These are phyloP conservation scores for Citrullus colocynthis DNA, from an alignment of 306 rosid species.

Conservation along the genomic window DNA sequence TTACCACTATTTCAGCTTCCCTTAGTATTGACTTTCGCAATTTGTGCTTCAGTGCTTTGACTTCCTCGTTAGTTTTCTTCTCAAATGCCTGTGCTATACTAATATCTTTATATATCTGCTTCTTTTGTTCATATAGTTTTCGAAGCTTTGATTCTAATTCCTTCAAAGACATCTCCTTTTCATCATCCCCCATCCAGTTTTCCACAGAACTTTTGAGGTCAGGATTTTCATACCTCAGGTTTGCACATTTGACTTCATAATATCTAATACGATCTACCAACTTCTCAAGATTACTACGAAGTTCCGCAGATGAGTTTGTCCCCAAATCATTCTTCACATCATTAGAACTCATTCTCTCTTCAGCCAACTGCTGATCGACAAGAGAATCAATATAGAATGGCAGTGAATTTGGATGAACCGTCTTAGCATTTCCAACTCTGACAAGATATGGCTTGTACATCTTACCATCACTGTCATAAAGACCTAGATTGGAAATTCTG, in stretches of 20 bases:
- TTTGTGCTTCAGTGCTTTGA: conserved; percentile 47
- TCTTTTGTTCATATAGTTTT: conserved; percentile 81
- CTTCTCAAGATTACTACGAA: conserved; percentile 75
- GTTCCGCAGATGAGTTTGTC: conserved; percentile 31
- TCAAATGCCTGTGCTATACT: conserved; percentile 61
- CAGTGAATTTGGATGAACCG: conserved; percentile 76
- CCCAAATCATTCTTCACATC: conserved; percentile 37
- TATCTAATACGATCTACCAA: conserved; percentile 65
- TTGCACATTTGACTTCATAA: conserved; percentile 70
- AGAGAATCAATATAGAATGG: conserved; percentile 88
- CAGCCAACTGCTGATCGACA: conserved; percentile 74
- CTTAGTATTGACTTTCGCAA: conserved; percentile 76
- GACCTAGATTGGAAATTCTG: conserved; percentile 72
- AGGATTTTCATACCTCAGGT: conserved; percentile 47
- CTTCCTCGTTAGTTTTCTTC: conserved; percentile 70
- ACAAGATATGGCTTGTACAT: conserved; percentile 90
- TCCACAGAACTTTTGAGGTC: conserved; percentile 26
- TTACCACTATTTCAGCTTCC: conserved; percentile 86
- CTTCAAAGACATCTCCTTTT: conserved; percentile 47
- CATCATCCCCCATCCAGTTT: conserved; percentile 26
- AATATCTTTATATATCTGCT: conserved; percentile 71
- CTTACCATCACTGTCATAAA: conserved; percentile 61
- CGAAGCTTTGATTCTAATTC: conserved; percentile 48
- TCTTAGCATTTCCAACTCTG: conserved; percentile 88
- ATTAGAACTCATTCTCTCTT: conserved; percentile 50